phyloP scores from a whole-genome alignment of 352 stramenopile genomes.

The Phytophthora foliorum region DNA sequence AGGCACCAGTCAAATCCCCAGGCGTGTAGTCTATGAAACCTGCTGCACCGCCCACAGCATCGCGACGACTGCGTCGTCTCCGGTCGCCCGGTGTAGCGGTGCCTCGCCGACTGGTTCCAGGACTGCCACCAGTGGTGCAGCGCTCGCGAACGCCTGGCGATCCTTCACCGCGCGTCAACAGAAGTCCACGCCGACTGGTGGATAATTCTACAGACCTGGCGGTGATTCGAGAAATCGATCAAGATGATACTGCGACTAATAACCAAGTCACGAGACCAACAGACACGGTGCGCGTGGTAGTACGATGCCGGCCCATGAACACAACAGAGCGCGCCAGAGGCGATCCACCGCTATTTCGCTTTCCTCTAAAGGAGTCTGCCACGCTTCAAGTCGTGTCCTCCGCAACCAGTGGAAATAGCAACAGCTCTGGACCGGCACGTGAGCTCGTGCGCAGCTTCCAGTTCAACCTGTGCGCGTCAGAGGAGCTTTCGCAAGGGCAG shows the following conservation, averaged over 20 bases:
- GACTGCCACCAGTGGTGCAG: slow-evolving; percentile 11
- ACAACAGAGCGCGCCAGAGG: slow-evolving; percentile 51
- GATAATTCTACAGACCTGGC: slow-evolving; percentile 8
- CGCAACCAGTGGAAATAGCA: slow-evolving; percentile 28
- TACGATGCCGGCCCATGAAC: slow-evolving; percentile 77
- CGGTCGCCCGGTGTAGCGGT: slow-evolving; percentile 18
- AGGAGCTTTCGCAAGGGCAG: slow-evolving; percentile 62
- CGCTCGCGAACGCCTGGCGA: slow-evolving; percentile 12
- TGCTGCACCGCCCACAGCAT: slow-evolving; percentile 14
- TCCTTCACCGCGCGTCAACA: slow-evolving; percentile 1
- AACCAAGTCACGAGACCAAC: slow-evolving; percentile 1
- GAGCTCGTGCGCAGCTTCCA: slow-evolving; percentile 83
- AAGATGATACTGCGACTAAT: neutral
- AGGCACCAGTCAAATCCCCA: neutral
- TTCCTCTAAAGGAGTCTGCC: slow-evolving; percentile 49
- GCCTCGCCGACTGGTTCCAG: slow-evolving; percentile 8
- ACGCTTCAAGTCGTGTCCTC: slow-evolving; percentile 71
- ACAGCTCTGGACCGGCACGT: slow-evolving; percentile 26
- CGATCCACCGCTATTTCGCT: slow-evolving; percentile 67
- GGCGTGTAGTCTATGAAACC: slow-evolving; percentile 26
- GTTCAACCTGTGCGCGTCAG: slow-evolving; percentile 78
- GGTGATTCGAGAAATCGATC: slow-evolving; percentile 9
- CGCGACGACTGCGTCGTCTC: slow-evolving; percentile 23
- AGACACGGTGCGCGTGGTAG: slow-evolving; percentile 65
- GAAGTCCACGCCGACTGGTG: slow-evolving; percentile 15